Evolutionary conservation across 257 asterid genomes (phyloP).

Genomic region (Sherardia arvensis): DNA sequence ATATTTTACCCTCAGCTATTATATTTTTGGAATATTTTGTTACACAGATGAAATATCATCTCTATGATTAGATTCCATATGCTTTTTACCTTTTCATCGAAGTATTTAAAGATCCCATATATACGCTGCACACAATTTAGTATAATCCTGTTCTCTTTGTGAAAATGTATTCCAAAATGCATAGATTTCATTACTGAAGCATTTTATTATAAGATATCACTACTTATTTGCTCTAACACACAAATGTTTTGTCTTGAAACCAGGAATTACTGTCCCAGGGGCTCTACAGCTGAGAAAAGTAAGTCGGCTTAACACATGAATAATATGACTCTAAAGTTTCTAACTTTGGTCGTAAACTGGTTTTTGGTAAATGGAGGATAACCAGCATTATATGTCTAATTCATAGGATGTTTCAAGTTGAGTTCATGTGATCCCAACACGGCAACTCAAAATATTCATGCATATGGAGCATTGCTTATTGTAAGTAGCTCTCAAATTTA

Average conservation of each 20-base stretch:
- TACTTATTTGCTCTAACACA: too few species aligned
- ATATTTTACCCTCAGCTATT: constrained; percentile 14
- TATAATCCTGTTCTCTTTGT: not conserved
- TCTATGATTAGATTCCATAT: not conserved
- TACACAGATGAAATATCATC: not conserved
- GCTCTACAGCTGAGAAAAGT: constrained; percentile 35
- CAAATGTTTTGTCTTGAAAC: constrained; percentile 10
- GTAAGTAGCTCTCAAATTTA: constrained; percentile 35
- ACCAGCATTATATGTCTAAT: not conserved
- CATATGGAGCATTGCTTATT: constrained; percentile 69
- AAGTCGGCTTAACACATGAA: constrained; percentile 18
- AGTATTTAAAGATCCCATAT: not conserved
- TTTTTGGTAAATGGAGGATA: too few species aligned
- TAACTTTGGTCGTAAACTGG: not conserved
- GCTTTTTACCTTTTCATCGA: not conserved
- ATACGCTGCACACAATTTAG: not conserved
- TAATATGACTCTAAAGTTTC: not conserved
- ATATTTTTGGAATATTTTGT: not conserved
- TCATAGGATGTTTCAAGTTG: constrained; percentile 62
- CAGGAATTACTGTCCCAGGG: constrained; percentile 40
- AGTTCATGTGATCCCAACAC: constrained; percentile 55
- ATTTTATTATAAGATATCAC: not conserved
- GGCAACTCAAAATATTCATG: constrained; percentile 67
- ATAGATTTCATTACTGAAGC: not conserved
- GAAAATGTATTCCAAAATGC: not conserved